Percentiles rank a stretch among this genome's conserved stretches.
phyloP scores from a whole-genome alignment of 306 rosid genomes.

The Trichosanthes truncata region DNA sequence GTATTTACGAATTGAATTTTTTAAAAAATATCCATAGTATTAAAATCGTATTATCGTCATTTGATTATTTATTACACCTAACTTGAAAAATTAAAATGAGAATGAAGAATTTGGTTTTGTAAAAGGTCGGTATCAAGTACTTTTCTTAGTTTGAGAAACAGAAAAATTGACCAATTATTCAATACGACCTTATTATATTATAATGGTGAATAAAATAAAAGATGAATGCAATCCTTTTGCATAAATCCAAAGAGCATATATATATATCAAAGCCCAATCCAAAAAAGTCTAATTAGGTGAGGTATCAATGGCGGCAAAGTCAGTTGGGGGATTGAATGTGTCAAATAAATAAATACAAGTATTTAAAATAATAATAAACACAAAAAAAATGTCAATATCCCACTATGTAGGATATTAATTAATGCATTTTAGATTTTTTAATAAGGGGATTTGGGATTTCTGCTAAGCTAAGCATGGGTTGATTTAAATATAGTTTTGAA shows the following conservation, averaged over 20 bases:
- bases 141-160: not conserved
- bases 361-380: not conserved
- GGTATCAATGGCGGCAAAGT: slow-evolving; percentile 9
- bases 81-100: not conserved
- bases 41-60: not conserved
- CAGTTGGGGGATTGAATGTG: not conserved
- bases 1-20: not conserved
- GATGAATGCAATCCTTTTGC: not conserved
- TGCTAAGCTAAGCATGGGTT: not conserved
- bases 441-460: not conserved
- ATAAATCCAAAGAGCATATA: not conserved
- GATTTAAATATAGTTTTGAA: not conserved
- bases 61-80: not conserved
- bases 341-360: not conserved
- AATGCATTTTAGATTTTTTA: not conserved
- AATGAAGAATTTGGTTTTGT: not conserved
- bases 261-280: not conserved
- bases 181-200: not conserved
- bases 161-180: not conserved
- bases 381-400: not conserved
- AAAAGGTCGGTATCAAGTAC: not conserved
- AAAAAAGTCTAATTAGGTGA: slow-evolving; percentile 2
- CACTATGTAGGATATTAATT: not conserved
- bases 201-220: not conserved
- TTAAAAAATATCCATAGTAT: not conserved